Evolutionary conservation across 805 yeast genomes (phyloP).

Genomic region (Ogataea sp.): DNA sequence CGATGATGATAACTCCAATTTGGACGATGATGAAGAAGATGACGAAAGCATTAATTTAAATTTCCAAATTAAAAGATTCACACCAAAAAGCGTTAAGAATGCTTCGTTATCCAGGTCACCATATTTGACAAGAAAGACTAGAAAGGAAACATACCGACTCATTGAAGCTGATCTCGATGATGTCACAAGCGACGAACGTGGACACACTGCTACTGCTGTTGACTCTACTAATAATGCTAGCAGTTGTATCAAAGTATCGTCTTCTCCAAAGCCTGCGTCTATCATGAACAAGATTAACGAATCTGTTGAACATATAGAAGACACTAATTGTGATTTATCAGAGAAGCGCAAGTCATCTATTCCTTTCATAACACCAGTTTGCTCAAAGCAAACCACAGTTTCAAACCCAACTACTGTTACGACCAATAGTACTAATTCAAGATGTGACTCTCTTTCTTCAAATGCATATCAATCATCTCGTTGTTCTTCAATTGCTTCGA

Average conservation of each 20-base stretch:
- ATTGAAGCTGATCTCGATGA: neutral
- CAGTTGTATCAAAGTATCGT: neutral
- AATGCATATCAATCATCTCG: neutral
- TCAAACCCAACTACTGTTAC: conserved; percentile 6
- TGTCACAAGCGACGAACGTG: neutral
- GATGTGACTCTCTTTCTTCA: conserved; percentile 14
- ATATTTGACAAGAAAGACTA: neutral
- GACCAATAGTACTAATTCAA: conserved; percentile 5
- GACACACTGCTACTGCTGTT: too few species aligned
- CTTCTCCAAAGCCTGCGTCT: neutral
- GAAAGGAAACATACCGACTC: neutral
- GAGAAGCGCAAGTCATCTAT: conserved; percentile 3
- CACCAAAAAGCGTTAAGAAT: neutral
- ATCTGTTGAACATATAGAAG: neutral
- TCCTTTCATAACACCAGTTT: conserved; percentile 3
- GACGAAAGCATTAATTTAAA: conserved; percentile 12
- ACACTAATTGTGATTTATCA: conserved; percentile 9
- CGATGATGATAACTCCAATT: conserved; percentile 12
- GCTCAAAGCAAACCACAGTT: neutral
- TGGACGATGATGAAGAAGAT: conserved; percentile 9
- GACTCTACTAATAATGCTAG: neutral
- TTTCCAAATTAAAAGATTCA: neutral
- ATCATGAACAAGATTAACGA: conserved; percentile 1
- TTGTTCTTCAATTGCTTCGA: neutral
- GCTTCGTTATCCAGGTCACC: neutral